These are phyloP conservation scores for Penicillium alfredii DNA, from an alignment of 495 filamentous ascomycete genomes.

Conservation along the genomic window DNA sequence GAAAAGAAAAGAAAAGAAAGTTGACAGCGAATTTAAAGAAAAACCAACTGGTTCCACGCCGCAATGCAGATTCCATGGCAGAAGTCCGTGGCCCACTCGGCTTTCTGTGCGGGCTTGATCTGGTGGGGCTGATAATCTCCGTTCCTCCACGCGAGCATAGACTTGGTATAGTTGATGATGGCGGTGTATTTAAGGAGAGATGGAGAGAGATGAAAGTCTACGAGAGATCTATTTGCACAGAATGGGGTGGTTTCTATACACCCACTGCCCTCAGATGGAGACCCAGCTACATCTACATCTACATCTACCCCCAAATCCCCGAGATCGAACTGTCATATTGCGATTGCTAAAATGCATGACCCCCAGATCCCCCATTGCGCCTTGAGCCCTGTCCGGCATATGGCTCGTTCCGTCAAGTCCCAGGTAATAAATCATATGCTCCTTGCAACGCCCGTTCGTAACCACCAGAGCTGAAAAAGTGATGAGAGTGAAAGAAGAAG, in stretches of 20 bases:
- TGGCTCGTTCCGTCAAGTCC: slow-evolving; percentile 33
- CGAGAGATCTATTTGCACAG: too few species aligned
- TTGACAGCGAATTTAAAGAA: slow-evolving; percentile 2
- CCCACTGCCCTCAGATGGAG: too few species aligned
- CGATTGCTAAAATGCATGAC: slow-evolving; percentile 1
- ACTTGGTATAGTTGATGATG: neutral
- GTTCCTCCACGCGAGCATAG: slow-evolving; percentile 7
- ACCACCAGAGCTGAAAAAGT: slow-evolving; percentile 15
- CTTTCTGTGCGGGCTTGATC: slow-evolving; percentile 9
- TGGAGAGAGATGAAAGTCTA: too few species aligned
- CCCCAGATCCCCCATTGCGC: slow-evolving; percentile 6
- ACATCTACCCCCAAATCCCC: too few species aligned
- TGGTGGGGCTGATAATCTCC: slow-evolving; percentile 4
- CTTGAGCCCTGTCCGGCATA: slow-evolving; percentile 37
- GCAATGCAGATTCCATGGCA: too few species aligned
- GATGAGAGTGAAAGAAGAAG: neutral
- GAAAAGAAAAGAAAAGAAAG: too few species aligned
- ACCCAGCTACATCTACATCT: too few species aligned
- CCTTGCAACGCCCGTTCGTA: slow-evolving; percentile 29
- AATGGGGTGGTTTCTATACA: too few species aligned
- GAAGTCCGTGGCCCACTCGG: too few species aligned
- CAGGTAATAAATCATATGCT: slow-evolving; percentile 49
- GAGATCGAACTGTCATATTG: neutral
- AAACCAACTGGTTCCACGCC: slow-evolving; percentile 3
- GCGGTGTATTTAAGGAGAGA: slow-evolving; percentile 1